Evolutionary conservation across 192 early-diverging fungal species (phyloP).

Genomic region (Helicostylum pulchrum): DNA sequence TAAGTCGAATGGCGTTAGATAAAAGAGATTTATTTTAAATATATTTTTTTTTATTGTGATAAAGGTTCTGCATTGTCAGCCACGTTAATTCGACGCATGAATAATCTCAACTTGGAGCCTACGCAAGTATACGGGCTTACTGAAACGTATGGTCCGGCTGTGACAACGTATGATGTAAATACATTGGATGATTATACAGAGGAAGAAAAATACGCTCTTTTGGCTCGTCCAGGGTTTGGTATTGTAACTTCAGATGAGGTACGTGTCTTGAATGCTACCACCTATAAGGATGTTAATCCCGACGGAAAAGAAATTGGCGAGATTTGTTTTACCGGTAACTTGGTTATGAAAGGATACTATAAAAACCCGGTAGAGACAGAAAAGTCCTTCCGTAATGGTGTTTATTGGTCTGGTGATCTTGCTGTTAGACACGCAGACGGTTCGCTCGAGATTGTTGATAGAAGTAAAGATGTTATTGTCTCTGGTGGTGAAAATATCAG

Average conservation of each 20-base stretch:
- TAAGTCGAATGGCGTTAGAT: background rate
- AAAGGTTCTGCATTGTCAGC: slow-evolving; percentile 52
- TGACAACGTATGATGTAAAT: slow-evolving; percentile 35
- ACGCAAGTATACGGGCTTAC: slow-evolving; percentile 63
- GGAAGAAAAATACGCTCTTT: slow-evolving; percentile 34
- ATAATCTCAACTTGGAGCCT: slow-evolving; percentile 48
- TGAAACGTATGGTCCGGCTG: slow-evolving; percentile 54
- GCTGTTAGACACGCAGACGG: slow-evolving; percentile 60
- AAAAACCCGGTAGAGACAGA: slow-evolving; percentile 52
- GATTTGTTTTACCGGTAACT: slow-evolving; percentile 54
- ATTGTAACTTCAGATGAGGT: slow-evolving; percentile 52
- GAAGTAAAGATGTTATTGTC: slow-evolving; percentile 62
- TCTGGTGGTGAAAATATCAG: slow-evolving; percentile 62
- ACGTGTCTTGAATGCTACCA: slow-evolving; percentile 42
- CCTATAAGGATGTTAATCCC: slow-evolving; percentile 42
- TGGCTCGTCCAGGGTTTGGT: slow-evolving; percentile 52
- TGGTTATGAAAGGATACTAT: slow-evolving; percentile 55
- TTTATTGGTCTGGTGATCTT: slow-evolving; percentile 60
- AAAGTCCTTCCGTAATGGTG: slow-evolving; percentile 51
- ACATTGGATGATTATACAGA: slow-evolving; percentile 31
- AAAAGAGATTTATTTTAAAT: background rate
- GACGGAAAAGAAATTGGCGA: slow-evolving; percentile 56
- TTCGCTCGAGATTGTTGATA: slow-evolving; percentile 55
- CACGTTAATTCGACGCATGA: slow-evolving; percentile 47
- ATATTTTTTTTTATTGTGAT: background rate